Base-by-base conservation (phyloP, 352 stramenopile species). In the Phytophthora crassamura region DNA sequence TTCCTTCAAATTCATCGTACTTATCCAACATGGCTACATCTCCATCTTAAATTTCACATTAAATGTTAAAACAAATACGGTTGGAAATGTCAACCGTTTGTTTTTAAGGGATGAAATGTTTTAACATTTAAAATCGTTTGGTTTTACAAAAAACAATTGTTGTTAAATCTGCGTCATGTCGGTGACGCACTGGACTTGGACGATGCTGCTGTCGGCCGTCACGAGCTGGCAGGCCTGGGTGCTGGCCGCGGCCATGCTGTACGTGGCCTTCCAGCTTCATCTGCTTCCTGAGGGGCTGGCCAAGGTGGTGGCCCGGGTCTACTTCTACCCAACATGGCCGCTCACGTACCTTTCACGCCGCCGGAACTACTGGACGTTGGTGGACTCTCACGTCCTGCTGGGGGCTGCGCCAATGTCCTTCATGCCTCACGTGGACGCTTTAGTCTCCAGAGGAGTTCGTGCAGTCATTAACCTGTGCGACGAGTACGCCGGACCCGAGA, bases 391-490 rank as follows among this genome's bases (percentile, higher is more conserved):
- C 64, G 90, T 98, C 14, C 59, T 98, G 3, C 71, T 98, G 34
- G 95, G 95, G 32, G 95, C 90, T 11, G 95, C 91, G 35, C 94
- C 94, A 9, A 97, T 98, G 80, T 78, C 83, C 14, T 95, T 96
- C 60, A 80, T 97, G 69, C 66, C 78, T 28, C 90, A 97, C 77
- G 89, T 96, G 25, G 67, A 97, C 33, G 75, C 71, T 47, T 72
- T 98, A 4, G 64, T 91, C 46, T 78, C 89, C 32, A 77, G 84
- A 54, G 77, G 91, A 11, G 84, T 99, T 11, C 84, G 89, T 20
- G 94, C 90, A 16, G 93, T 99, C 11, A 80, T 99, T 34, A 99
- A 99, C 58, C 81, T 99, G 59, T 99, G 95, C 67, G 94, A 98
- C 62, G 97, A 99, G 75, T 99, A 98, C 67, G 42, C 58, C 3